Evolutionary conservation across 73 alveolate species (phyloP), one percentile per base, ranked within the genome.

Genomic region (Blepharisma japonicum): DNA sequence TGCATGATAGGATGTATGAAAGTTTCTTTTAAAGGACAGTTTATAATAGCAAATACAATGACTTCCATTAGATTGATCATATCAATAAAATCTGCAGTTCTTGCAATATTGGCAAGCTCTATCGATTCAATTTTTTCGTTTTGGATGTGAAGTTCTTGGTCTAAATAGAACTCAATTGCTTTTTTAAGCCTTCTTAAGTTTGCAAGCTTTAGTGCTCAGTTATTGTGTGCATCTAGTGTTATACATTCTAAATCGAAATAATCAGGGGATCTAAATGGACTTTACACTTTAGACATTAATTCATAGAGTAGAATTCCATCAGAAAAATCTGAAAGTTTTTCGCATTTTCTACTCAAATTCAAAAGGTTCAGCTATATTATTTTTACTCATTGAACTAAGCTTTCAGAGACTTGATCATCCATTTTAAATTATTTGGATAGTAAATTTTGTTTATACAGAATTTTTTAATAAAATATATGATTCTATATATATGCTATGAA

Each of bases 221-320:
- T 61, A 9, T n/a, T 61, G 14, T 61, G 14, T 2, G 23, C 74
- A 25, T 61, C 74, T 61, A 61, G 23, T 1, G 74, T 18, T 61
- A 61, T 61, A 4, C 49, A 14, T n/a, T 61, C 74, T 25, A 61
- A 9, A 25, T 61, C 74, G 4, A 61, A 61, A 61, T 18, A 61
- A 25, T 61, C 74, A 14, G 38, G 74, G 14, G 74, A 61, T n/a
- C 74, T 61, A 25, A 61, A 20, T 61, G 47, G 46, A 61, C 14
- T 9, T 61, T 61, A 61, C 74, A 61, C 74, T 61, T 14, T 61
- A 61, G 47, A 14, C 46, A 61, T 14, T 18, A 61, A 39, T 61
- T 61, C 74, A 61, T 61, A 61, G 47, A 61, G 46, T 14, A 61
- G 74, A 25, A 61, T 61, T 14, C 74, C 74, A 61, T 61, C 74